phyloP scores from a whole-genome alignment of 2,329 filamentous ascomycete species.

The Pochonia chlamydosporia region DNA sequence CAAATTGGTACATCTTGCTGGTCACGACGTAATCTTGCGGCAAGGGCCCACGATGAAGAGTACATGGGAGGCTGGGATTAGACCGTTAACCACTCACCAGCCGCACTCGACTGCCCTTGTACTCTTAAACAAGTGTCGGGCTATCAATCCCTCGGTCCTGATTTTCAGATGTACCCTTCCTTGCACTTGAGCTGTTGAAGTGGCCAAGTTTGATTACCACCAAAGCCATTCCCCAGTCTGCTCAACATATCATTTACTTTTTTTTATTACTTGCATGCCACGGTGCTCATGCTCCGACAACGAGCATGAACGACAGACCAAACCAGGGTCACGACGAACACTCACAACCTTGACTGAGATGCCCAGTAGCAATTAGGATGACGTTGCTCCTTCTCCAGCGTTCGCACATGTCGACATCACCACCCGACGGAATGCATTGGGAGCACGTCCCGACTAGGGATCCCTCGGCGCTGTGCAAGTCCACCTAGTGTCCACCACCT shows the following conservation, averaged over 20 bases:
- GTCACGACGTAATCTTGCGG: not conserved
- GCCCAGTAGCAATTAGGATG: too few species aligned
- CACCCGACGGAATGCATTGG: constrained; percentile 2
- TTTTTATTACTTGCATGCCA: too few species aligned
- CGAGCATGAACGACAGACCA: too few species aligned
- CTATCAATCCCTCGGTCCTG: not conserved
- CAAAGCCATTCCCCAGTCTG: too few species aligned
- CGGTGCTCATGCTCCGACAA: too few species aligned
- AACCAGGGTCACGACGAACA: too few species aligned
- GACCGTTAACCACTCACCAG: not conserved
- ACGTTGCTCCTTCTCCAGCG: too few species aligned
- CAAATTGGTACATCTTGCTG: not conserved
- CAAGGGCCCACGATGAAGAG: not conserved
- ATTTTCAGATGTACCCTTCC: not conserved
- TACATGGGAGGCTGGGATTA: not conserved
- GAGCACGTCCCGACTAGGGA: not conserved
- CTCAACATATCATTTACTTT: too few species aligned
- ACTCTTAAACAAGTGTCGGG: not conserved
- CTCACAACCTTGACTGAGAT: too few species aligned
- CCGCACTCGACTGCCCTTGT: not conserved
- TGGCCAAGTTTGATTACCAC: not conserved
- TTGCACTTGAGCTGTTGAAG: too few species aligned
- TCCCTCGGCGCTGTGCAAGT: not conserved
- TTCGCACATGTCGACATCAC: not conserved
- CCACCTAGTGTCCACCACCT: not conserved